phyloP scores from a whole-genome alignment of 177 flowering plant genomes.

The Vitis hybrid region DNA sequence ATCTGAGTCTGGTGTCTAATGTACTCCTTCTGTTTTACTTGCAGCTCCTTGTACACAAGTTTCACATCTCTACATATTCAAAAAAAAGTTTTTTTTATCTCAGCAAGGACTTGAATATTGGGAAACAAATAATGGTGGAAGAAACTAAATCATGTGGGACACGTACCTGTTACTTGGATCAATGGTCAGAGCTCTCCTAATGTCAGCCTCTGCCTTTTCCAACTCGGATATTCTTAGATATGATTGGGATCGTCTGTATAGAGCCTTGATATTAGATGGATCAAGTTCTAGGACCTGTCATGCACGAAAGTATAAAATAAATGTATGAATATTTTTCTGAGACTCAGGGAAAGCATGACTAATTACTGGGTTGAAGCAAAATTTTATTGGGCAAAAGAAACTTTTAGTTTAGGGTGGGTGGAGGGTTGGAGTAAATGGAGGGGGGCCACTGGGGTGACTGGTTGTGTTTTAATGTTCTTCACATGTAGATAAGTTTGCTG shows the following conservation, averaged over 20 bases:
- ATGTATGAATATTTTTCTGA: neutral
- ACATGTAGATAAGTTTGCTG: too few relatives aligned
- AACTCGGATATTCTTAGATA: slow-evolving; percentile 41
- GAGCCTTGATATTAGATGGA: slow-evolving; percentile 51
- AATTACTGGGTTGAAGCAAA: too few relatives aligned
- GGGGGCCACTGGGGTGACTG: too few relatives aligned
- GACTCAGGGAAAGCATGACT: too few relatives aligned
- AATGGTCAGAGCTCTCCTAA: slow-evolving; percentile 44
- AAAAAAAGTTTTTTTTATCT: neutral
- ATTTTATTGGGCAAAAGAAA: too few relatives aligned
- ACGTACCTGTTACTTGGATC: slow-evolving; percentile 57
- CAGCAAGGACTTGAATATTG: neutral
- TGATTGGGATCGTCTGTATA: slow-evolving; percentile 58
- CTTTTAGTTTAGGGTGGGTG: too few relatives aligned
- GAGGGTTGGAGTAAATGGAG: too few relatives aligned
- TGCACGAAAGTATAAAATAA: neutral
- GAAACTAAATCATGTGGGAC: neutral
- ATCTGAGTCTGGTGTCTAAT: slow-evolving; percentile 22
- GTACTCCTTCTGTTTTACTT: slow-evolving; percentile 25
- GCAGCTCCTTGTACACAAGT: slow-evolving; percentile 36
- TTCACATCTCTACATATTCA: slow-evolving; percentile 45
- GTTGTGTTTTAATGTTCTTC: too few relatives aligned
- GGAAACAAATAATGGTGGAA: neutral
- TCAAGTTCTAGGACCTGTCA: slow-evolving; percentile 58
- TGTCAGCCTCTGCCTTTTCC: slow-evolving; percentile 56